Percentiles rank a stretch among this genome's conserved stretches.
phyloP scores from a whole-genome alignment of 2,329 filamentous ascomycete genomes.

The Trichoderma citrinoviride region DNA sequence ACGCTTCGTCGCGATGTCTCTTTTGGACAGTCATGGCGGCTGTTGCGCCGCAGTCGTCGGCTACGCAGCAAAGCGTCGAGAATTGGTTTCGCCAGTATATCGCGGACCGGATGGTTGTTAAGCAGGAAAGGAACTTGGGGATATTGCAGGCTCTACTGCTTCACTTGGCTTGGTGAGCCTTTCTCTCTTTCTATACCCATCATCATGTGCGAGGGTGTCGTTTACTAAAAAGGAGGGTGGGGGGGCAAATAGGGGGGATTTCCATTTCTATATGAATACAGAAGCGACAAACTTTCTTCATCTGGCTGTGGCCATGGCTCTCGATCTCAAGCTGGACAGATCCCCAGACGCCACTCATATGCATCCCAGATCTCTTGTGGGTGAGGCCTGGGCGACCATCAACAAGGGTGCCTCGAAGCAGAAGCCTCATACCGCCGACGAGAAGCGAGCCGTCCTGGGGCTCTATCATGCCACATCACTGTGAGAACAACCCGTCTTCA shows the following conservation, averaged over 20 bases:
- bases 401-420: conserved; percentile 24
- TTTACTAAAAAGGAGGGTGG: not conserved
- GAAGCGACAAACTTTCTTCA: conserved; percentile 41
- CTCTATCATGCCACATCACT: conserved; percentile 40
- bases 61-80: conserved; percentile 34
- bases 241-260: conserved; percentile 36
- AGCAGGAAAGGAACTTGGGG: conserved; percentile 37
- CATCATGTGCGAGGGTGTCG: not conserved
- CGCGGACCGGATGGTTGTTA: conserved; percentile 39
- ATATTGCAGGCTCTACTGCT: conserved; percentile 41
- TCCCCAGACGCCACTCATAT: conserved; percentile 27
- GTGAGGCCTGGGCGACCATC: conserved; percentile 34
- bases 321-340: conserved; percentile 40
- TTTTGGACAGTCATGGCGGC: conserved; percentile 40
- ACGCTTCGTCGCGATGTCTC: conserved; percentile 34
- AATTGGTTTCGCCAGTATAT: conserved; percentile 39
- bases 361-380: conserved; percentile 32
- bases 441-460: conserved; percentile 42
- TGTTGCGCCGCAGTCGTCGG: conserved; percentile 33
- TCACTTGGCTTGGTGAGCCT: conserved; percentile 38
- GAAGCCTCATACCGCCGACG: conserved; percentile 32
- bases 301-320: conserved; percentile 38
- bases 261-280: conserved; percentile 39
- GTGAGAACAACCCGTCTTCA: conserved; percentile 24
- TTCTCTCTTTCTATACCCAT: not conserved